Percentiles rank a stretch among this genome's conserved stretches.
phyloP scores from a whole-genome alignment of 2,329 filamentous ascomycete genomes.

The Cordyceps tenuipes region DNA sequence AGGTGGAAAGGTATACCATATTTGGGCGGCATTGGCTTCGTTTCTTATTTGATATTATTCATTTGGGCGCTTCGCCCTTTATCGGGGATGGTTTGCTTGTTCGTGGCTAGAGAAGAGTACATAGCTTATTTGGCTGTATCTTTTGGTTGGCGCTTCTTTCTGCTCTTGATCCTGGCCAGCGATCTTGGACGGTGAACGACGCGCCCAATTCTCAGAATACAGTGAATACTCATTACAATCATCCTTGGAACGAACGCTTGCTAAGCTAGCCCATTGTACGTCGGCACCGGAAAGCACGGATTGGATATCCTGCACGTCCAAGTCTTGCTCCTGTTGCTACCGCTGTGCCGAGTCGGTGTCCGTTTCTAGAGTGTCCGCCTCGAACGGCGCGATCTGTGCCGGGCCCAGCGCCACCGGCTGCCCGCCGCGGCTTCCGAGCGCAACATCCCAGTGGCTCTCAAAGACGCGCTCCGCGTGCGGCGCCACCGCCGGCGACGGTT shows the following conservation, averaged over 20 bases:
- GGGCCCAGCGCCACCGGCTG: not conserved
- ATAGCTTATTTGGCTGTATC: not conserved
- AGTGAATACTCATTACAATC: too few species aligned
- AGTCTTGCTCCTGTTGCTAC: not conserved
- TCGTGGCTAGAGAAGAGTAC: not conserved
- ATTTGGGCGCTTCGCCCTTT: not conserved
- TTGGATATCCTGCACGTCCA: too few species aligned
- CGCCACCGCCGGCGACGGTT: not conserved
- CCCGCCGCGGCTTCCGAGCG: not conserved
- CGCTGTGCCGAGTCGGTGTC: not conserved
- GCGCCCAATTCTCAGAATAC: too few species aligned
- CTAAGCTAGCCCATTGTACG: too few species aligned
- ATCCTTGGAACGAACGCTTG: too few species aligned
- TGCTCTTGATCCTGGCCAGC: not conserved
- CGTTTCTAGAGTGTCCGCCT: not conserved
- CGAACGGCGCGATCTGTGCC: not conserved
- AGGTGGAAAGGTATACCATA: not conserved
- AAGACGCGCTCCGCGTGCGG: not conserved
- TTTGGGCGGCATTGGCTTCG: conserved; percentile 2
- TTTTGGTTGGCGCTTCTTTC: not conserved
- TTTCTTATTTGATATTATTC: not conserved
- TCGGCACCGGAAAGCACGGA: too few species aligned
- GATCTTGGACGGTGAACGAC: not conserved
- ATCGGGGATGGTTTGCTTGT: not conserved
- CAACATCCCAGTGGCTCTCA: conserved; percentile 8